Conservation (phyloP, 805 yeast genomes). For the Wickerhamia fluorescens region DNA sequence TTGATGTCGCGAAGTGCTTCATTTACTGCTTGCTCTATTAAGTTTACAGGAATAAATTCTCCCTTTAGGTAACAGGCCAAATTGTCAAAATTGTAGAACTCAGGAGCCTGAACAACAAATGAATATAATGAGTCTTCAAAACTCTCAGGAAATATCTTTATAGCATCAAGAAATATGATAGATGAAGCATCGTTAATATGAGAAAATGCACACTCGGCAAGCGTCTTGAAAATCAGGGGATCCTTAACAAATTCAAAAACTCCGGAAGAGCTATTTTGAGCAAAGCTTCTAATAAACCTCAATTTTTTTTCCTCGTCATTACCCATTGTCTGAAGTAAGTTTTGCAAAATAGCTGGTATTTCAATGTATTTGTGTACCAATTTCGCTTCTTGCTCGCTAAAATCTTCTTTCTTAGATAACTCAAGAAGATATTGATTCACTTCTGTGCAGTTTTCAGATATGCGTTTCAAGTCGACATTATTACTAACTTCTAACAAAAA, state of each 20-base stretch:
- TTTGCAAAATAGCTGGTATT: conserved; percentile 11
- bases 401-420: conserved; percentile 17
- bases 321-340: conserved; percentile 9
- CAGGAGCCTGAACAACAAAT: conserved; percentile 4
- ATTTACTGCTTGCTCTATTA: conserved; percentile 16
- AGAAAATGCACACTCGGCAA: no score
- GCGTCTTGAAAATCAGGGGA: not conserved
- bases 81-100: conserved; percentile 9
- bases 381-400: conserved; percentile 14
- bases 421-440: conserved; percentile 23
- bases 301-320: conserved; percentile 5
- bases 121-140: conserved; percentile 5
- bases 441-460: conserved; percentile 11
- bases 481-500: conserved; percentile 3
- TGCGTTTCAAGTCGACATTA: conserved; percentile 6
- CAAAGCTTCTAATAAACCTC: conserved; percentile 8
- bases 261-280: not conserved
- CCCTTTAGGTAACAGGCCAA: conserved; percentile 5
- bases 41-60: conserved; percentile 11
- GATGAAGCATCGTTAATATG: no score
- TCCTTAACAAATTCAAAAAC: not conserved
- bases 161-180: no score
- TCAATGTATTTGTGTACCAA: conserved; percentile 13
- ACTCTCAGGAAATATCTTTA: not conserved
- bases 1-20: conserved; percentile 8